Evolutionary conservation across 805 yeast species (phyloP), one percentile per base, ranked within the genome.

Genomic region (Candida methanosorbosa): DNA sequence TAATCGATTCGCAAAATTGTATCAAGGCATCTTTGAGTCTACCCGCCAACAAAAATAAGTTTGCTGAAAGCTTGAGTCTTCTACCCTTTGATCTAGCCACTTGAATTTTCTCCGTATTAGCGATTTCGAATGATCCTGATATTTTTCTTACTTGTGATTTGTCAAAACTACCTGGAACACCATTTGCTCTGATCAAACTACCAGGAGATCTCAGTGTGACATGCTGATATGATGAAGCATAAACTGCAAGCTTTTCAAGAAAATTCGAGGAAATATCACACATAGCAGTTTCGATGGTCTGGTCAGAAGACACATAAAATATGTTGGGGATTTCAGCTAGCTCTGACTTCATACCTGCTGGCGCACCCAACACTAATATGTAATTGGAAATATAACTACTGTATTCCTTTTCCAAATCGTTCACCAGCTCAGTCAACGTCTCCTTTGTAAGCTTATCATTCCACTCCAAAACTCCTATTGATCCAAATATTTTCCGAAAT

Each of bases 131-230:
- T 3, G 59, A 43, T n/a, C 48, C 42, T 5, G 63, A 43, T 1
- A 50, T 40, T 20, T 51, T 42, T 25, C 50, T 49, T 2, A 37
- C 22, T 4, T 34, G 8, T 1, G 41, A 19, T 7, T 26, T 29
- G 12, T 43, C 47, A 5, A 35, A 30, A 2, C 49, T 29, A 9
- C 78, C 68, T 0, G 81, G 82, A 0, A 96, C 96, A 0, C 94
- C 82, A 28, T 18, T 28, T 44, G 32, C 19, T n/a, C 45, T 45
- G 4, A 36, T 30, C 2, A 52, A 32, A 9, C 78, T 69, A 0
- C 82, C 83, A 0, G 96, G 96, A 0, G 94, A 83, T 44, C 94
- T 66, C 39, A 86, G 66, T 0, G 95, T 81, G 25, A 85, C 82
- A 51, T 82, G 85, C 39, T 77, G 73, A 44, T 79, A 81, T 0